Evolutionary conservation across 352 stramenopile species (phyloP).

Genomic region (Phytophthora pinifolia): DNA sequence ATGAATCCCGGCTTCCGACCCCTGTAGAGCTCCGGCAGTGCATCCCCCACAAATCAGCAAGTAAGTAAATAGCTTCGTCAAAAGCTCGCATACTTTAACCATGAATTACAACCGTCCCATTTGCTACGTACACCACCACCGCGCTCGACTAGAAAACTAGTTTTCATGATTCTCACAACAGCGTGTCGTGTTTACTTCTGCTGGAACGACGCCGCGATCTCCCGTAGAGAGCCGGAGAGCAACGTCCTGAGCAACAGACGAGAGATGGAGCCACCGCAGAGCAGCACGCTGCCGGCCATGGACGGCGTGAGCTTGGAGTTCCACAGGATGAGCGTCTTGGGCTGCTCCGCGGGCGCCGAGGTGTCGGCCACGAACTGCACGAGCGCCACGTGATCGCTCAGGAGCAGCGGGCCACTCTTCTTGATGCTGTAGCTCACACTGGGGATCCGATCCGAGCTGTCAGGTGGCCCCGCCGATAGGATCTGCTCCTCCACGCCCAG

Average conservation of each 20-base stretch:
- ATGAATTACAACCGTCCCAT: constrained; percentile 14
- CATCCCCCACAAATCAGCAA: constrained; percentile 15
- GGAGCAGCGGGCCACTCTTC: constrained; percentile 43
- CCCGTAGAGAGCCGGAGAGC: constrained; percentile 32
- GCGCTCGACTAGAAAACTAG: not conserved
- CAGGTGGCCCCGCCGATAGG: constrained; percentile 42
- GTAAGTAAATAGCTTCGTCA: constrained; percentile 24
- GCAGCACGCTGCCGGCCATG: constrained; percentile 44
- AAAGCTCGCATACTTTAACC: constrained; percentile 5
- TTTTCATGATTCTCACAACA: too few species aligned
- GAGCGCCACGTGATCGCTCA: constrained; percentile 54
- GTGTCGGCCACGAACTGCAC: constrained; percentile 57
- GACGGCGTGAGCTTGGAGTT: constrained; percentile 59
- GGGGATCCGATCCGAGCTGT: constrained; percentile 40
- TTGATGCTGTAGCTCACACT: constrained; percentile 51
- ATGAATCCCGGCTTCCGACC: constrained; percentile 8
- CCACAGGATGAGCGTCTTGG: constrained; percentile 63
- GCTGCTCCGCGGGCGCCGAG: constrained; percentile 17
- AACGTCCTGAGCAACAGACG: constrained; percentile 33
- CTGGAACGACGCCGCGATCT: constrained; percentile 22
- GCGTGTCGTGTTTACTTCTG: too few species aligned
- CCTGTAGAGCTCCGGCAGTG: constrained; percentile 18
- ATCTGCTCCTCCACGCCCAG: constrained; percentile 61
- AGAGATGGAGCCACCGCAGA: constrained; percentile 56
- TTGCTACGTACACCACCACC: not conserved